These are phyloP conservation scores for Rosa hybrid DNA, from an alignment of 331 rosid genomes.

Conservation along the genomic window DNA sequence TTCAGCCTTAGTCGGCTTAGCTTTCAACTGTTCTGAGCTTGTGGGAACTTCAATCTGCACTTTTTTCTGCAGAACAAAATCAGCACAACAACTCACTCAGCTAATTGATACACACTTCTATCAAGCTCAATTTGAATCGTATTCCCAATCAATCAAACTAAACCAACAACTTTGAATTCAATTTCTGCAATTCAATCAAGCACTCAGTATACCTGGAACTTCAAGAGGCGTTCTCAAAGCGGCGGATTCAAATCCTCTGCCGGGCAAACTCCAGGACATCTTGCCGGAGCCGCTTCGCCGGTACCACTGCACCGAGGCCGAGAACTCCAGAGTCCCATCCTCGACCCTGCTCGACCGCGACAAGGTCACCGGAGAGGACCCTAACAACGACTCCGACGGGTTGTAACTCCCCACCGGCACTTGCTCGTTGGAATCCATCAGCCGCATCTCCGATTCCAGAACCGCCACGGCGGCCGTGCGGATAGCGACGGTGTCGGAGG, in stretches of 20 bases:
- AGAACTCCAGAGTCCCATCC: conserved; percentile 38
- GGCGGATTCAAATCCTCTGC: conserved; percentile 28
- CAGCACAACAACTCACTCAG: not conserved
- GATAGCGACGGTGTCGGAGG: conserved; percentile 31
- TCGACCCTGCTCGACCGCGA: conserved; percentile 43
- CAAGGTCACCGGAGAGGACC: conserved; percentile 37
- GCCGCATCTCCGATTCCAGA: conserved; percentile 51
- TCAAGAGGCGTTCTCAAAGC: conserved; percentile 19
- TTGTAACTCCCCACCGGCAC: conserved; percentile 61
- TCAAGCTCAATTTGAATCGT: not conserved
- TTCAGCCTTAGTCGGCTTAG: conserved; percentile 50
- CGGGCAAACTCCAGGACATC: conserved; percentile 32
- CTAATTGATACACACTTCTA: not conserved
- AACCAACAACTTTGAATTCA: not conserved
- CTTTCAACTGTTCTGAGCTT: conserved; percentile 41
- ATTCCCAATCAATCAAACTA: not conserved
- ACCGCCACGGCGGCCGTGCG: conserved; percentile 73
- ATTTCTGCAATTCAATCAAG: not conserved
- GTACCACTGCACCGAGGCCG: conserved; percentile 26
- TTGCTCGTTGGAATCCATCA: conserved; percentile 35
- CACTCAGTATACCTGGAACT: conserved; percentile 25
- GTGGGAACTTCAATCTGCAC: conserved; percentile 29
- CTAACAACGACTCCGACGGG: conserved; percentile 49
- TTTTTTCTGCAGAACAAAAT: conserved; percentile 31
- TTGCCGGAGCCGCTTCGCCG: conserved; percentile 33